A percentile compares a stretch with the other conserved stretches of the same genome.
phyloP scores from a whole-genome alignment of 345 rosid genomes.

The Moricandia moricandioides region DNA sequence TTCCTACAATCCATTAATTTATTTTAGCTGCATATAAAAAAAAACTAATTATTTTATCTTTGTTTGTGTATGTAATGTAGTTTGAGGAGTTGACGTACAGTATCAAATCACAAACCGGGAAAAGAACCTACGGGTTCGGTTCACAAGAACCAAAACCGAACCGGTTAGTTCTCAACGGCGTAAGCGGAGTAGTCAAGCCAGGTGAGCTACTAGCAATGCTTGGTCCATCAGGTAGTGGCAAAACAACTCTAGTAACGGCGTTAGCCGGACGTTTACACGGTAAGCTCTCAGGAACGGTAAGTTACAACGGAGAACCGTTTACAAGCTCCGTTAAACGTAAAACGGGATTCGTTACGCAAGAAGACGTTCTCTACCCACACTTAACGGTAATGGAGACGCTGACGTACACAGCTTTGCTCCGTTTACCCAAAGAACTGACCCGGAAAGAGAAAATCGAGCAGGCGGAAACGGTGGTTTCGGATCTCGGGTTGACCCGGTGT shows the following conservation, averaged over 20 bases:
- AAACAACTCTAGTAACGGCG: conserved; percentile 84
- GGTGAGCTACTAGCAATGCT: conserved; percentile 92
- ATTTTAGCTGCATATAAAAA: neutral
- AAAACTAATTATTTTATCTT: neutral
- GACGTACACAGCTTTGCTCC: conserved; percentile 66
- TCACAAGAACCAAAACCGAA: conserved; percentile 51
- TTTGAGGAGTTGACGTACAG: conserved; percentile 71
- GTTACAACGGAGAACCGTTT: conserved; percentile 61
- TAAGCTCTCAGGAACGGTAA: conserved; percentile 63
- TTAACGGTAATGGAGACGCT: conserved; percentile 79
- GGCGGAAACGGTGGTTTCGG: conserved; percentile 56
- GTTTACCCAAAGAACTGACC: conserved; percentile 66
- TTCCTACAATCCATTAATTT: neutral
- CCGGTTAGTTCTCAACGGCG: conserved; percentile 64
- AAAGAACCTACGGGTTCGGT: conserved; percentile 36
- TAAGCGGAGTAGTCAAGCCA: conserved; percentile 74
- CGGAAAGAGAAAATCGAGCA: conserved; percentile 63
- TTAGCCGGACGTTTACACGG: conserved; percentile 70
- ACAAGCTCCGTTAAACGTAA: conserved; percentile 74
- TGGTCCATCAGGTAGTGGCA: conserved; percentile 95
- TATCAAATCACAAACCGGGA: conserved; percentile 37
- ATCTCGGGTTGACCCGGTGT: conserved; percentile 71
- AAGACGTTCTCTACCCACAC: conserved; percentile 83
- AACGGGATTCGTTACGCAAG: conserved; percentile 81
- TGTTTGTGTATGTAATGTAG: conserved; percentile 39